A percentile compares a stretch with the other conserved stretches of the same genome.
phyloP scores from a whole-genome alignment of 768 basidiomycete species.

The Lactarius indigo region DNA sequence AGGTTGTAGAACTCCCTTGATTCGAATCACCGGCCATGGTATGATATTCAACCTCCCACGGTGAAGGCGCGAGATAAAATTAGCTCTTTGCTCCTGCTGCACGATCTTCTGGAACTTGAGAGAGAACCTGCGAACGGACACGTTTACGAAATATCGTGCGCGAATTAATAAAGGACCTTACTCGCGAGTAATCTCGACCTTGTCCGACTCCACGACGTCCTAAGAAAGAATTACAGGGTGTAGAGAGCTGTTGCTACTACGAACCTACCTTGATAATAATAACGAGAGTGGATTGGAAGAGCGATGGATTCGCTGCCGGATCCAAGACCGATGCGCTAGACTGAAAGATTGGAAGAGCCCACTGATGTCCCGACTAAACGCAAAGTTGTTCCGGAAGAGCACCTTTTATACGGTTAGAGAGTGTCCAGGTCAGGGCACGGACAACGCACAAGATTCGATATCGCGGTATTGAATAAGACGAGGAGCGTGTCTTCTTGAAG shows the following conservation, averaged over 20 bases:
- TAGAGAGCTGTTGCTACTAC: background rate
- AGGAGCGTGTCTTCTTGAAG: constrained; percentile 61
- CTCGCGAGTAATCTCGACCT: constrained; percentile 55
- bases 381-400: constrained; percentile 63
- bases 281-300: constrained; percentile 56
- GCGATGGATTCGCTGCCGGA: constrained; percentile 51
- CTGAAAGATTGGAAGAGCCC: constrained; percentile 62
- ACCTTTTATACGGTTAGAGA: constrained; percentile 44
- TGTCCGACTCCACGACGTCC: constrained; percentile 65
- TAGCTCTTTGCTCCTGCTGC: constrained; percentile 54
- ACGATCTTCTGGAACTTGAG: constrained; percentile 62
- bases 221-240: constrained; percentile 27
- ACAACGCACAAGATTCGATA: constrained; percentile 56
- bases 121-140: constrained; percentile 41
- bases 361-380: constrained; percentile 54
- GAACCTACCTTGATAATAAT: constrained; percentile 57
- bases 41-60: constrained; percentile 52
- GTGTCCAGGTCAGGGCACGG: background rate
- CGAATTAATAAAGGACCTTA: constrained; percentile 30
- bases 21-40: constrained; percentile 68
- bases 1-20: constrained; percentile 56
- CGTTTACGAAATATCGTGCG: background rate
- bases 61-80: constrained; percentile 61
- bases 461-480: constrained; percentile 61
- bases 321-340: constrained; percentile 56